Base-by-base conservation (phyloP, 2,329 filamentous ascomycete species). In the Hypoxylon sp. region DNA sequence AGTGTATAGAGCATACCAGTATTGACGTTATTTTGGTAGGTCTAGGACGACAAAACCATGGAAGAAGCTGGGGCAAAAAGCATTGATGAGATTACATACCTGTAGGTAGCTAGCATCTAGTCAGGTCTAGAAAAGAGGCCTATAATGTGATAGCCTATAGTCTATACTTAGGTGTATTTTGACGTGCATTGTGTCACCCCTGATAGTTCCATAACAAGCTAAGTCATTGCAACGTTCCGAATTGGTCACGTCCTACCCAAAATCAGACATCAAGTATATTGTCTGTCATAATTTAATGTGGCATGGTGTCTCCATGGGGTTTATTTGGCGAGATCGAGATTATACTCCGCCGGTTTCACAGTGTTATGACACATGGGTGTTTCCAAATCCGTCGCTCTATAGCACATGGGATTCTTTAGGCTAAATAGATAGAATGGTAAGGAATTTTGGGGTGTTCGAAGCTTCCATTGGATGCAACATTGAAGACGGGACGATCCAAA, bases 351-450 rank as follows among this genome's bases (percentile, higher is more conserved):
- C 46, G 39, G 51, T 32, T 12, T 41, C 19, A 37, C 29, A 23
- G 14, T 11, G 37, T 14, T 12, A 56, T 39, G 41, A 2, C 56
- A 64, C 63, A 67, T 57, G 63, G 67, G 37, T 60, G 43, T 39
- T 62, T 56, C 67, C 57, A 47, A 52, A 67, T 63, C 9, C 32
- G 45, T 46, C 29, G 2, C 37, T 51, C 30, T 53, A 56, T 66
- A 47, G 37, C 46, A 14, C 45, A 53, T 27, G 60, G 43, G 37
- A 21, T 29, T 5, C 16, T 67, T 69, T 45, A 69, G 67, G 67
- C 67, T 69, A 64, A 69, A 67, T 61, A 30, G 25, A 3, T 14
- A 47, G 34, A 52, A 63, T 37, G 58, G 55, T 48, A 66, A 61
- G 59, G 53, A 39, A 41, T 14, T 48, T 50, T 54, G 39, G 14